Evolutionary conservation across 257 asterid species (phyloP).

Genomic region (Nicotiana otophora): DNA sequence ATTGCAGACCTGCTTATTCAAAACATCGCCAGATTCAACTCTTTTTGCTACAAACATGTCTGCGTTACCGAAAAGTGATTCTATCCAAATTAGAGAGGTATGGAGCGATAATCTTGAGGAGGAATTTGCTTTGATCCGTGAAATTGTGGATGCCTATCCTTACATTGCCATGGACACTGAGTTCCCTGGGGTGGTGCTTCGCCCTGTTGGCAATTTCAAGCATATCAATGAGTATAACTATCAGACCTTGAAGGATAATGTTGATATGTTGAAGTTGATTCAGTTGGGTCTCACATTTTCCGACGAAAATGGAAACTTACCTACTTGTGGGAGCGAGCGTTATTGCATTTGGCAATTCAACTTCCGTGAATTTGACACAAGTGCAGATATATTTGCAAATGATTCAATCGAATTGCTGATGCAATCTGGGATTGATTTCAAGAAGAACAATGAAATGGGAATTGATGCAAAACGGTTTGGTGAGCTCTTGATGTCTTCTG

Average conservation of each 20-base stretch:
- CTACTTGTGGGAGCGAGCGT: conserved; percentile 8
- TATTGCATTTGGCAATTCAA: conserved; percentile 15
- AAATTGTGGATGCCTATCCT: conserved; percentile 15
- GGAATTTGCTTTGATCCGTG: conserved; percentile 12
- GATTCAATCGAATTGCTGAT: conserved; percentile 12
- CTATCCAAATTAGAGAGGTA: conserved; percentile 13
- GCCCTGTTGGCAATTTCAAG: conserved; percentile 16
- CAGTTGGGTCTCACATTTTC: conserved; percentile 14
- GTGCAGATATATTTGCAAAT: conserved; percentile 3
- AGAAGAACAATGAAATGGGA: conserved; percentile 17
- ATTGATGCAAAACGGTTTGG: conserved; percentile 8
- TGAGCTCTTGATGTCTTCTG: conserved; percentile 13
- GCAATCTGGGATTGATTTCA: conserved; percentile 15
- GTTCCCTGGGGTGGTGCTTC: conserved; percentile 15
- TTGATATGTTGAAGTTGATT: conserved; percentile 15
- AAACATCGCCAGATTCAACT: neutral
- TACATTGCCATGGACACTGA: conserved; percentile 18
- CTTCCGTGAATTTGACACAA: conserved; percentile 13
- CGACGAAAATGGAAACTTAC: conserved; percentile 7
- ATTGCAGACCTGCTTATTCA: neutral
- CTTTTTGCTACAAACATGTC: neutral
- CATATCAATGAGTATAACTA: conserved; percentile 8
- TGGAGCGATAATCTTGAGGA: conserved; percentile 10
- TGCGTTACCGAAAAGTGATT: conserved; percentile 2
- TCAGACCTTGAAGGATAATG: conserved; percentile 15